Percentiles rank a stretch among this genome's conserved stretches.
phyloP scores from a whole-genome alignment of 2,329 filamentous ascomycete species.

The Phaeosphaeriaceae sp. region DNA sequence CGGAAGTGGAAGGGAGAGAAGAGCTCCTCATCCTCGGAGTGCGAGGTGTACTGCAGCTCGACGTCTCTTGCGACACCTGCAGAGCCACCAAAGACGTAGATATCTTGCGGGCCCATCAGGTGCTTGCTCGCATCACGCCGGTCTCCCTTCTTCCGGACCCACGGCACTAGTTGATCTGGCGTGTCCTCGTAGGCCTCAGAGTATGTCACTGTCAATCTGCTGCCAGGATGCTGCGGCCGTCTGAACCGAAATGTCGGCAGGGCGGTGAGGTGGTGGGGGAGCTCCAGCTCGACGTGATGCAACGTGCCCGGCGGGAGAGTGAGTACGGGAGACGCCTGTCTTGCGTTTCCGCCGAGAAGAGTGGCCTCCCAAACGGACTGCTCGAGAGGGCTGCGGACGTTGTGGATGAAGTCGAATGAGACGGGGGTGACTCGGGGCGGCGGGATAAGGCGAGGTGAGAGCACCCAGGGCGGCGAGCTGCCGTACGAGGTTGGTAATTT shows the following conservation, averaged over 20 bases:
- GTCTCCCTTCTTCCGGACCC: slow-evolving; percentile 49
- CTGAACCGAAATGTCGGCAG: neutral
- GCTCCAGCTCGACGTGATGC: slow-evolving; percentile 7
- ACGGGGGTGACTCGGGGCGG: too few relatives aligned
- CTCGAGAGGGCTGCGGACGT: too few relatives aligned
- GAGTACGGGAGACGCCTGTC: too few relatives aligned
- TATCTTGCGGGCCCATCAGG: slow-evolving; percentile 1
- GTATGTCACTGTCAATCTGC: slow-evolving; percentile 32
- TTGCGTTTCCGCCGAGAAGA: too few relatives aligned
- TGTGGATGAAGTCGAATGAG: too few relatives aligned
- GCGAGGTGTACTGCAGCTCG: slow-evolving; percentile 1
- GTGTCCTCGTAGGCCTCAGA: slow-evolving; percentile 46
- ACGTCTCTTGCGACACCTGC: too few relatives aligned
- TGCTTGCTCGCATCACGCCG: slow-evolving; percentile 38
- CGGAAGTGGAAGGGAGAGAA: slow-evolving; percentile 8
- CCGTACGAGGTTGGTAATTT: slow-evolving; percentile 47
- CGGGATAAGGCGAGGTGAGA: slow-evolving; percentile 49
- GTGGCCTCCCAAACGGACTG: too few relatives aligned
- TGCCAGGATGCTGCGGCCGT: neutral
- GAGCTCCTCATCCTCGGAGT: too few relatives aligned
- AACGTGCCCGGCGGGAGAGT: too few relatives aligned
- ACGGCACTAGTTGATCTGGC: slow-evolving; percentile 49
- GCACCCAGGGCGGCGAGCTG: slow-evolving; percentile 50
- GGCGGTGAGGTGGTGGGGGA: neutral
- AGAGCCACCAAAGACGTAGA: too few relatives aligned